Conservation (phyloP, 805 yeast genomes). For the Wickerhamomyces chambardii region DNA sequence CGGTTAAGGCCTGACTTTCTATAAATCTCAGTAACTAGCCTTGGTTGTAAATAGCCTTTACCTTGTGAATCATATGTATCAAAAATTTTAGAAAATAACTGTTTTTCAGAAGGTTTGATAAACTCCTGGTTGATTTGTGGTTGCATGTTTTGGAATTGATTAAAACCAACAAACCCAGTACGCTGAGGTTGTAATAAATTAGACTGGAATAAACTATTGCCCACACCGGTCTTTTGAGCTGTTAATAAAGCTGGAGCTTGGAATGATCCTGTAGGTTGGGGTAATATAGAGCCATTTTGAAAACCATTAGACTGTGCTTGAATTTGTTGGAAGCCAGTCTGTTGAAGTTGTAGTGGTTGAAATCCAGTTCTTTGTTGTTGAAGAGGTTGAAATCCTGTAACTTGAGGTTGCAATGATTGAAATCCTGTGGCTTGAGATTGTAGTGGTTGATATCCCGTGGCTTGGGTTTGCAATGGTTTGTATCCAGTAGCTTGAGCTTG, state of each 20-base stretch:
- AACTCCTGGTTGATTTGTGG: slow-evolving; percentile 41
- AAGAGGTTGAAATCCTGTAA: slow-evolving; percentile 18
- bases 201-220: slow-evolving; percentile 27
- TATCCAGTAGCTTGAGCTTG: slow-evolving; percentile 16
- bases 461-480: slow-evolving; percentile 20
- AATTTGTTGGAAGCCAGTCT: too few relatives aligned
- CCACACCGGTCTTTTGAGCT: slow-evolving; percentile 47
- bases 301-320: too few relatives aligned
- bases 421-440: slow-evolving; percentile 10
- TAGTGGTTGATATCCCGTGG: slow-evolving; percentile 22
- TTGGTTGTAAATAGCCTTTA: slow-evolving; percentile 69
- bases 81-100: slow-evolving; percentile 80
- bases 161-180: slow-evolving; percentile 20
- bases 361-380: slow-evolving; percentile 23
- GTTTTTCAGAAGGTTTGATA: slow-evolving; percentile 81
- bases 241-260: slow-evolving; percentile 32
- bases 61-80: slow-evolving; percentile 72
- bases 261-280: slow-evolving; percentile 28
- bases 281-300: too few relatives aligned
- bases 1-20: slow-evolving; percentile 87
- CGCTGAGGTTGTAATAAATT: slow-evolving; percentile 21
- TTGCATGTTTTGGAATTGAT: slow-evolving; percentile 17
- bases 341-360: too few relatives aligned
- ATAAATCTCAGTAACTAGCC: slow-evolving; percentile 76
- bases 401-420: slow-evolving; percentile 20